A percentile compares a stretch with the other conserved stretches of the same genome.
phyloP scores from a whole-genome alignment of 306 rosid genomes.

The Hippophae gyantsensis region DNA sequence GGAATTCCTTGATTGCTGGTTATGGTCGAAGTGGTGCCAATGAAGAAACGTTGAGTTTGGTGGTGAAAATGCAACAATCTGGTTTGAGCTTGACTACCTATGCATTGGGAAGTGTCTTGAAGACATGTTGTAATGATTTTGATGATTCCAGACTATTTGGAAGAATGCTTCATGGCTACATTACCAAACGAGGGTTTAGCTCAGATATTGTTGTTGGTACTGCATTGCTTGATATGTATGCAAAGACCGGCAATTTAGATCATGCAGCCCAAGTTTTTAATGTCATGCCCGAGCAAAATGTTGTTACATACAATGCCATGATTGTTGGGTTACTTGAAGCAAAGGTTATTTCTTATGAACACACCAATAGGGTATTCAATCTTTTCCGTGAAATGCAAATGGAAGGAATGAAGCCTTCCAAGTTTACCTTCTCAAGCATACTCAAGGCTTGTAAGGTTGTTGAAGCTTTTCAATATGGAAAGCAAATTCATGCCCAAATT shows the following conservation, averaged over 20 bases:
- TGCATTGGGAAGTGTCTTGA: constrained; percentile 48
- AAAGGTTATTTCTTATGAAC: constrained; percentile 14
- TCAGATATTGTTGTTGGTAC: constrained; percentile 37
- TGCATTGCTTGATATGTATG: constrained; percentile 54
- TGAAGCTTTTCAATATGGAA: constrained; percentile 33
- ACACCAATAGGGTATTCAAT: constrained; percentile 26
- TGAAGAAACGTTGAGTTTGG: constrained; percentile 22
- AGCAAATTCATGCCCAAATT: constrained; percentile 45
- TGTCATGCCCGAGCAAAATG: constrained; percentile 20
- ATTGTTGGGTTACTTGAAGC: constrained; percentile 38
- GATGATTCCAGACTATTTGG: constrained; percentile 20
- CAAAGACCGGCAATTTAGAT: constrained; percentile 32
- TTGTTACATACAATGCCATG: constrained; percentile 43
- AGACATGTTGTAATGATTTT: constrained; percentile 27
- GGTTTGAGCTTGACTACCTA: constrained; percentile 34
- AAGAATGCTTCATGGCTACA: constrained; percentile 34
- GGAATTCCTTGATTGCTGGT: constrained; percentile 48
- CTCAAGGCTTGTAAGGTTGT: constrained; percentile 35
- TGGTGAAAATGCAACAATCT: constrained; percentile 35
- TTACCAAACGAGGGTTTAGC: constrained; percentile 35
- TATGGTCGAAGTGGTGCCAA: constrained; percentile 32
- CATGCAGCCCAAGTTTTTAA: constrained; percentile 34
- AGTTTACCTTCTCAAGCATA: constrained; percentile 45
- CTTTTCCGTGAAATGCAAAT: constrained; percentile 40
- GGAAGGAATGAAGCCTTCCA: constrained; percentile 38